These are phyloP conservation scores for Wickerhamiella occidentalis DNA, from an alignment of 805 yeast species.

Conservation along the genomic window DNA sequence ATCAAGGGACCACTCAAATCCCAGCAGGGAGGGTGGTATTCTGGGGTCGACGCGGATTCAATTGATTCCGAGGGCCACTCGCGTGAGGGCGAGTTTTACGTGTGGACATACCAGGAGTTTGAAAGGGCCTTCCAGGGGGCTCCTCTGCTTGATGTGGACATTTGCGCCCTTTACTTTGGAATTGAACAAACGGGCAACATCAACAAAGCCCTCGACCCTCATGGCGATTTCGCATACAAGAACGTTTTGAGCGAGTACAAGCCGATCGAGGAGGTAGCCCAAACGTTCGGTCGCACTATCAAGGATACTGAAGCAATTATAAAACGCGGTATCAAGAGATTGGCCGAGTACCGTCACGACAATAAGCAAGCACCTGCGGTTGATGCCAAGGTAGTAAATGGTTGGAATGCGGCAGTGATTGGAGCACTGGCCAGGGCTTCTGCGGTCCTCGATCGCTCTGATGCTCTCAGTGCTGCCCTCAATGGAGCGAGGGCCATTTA, in stretches of 20 bases:
- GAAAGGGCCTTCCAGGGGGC: slow-evolving; percentile 21
- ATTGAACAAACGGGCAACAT: slow-evolving; percentile 30
- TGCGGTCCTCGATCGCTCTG: slow-evolving; percentile 15
- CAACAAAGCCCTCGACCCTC: slow-evolving; percentile 25
- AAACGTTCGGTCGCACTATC: slow-evolving; percentile 26
- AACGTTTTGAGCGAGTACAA: slow-evolving; percentile 27
- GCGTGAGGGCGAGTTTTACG: slow-evolving; percentile 28
- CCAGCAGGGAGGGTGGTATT: slow-evolving; percentile 23
- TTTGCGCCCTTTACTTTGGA: slow-evolving; percentile 29
- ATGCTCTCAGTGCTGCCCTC: slow-evolving; percentile 23
- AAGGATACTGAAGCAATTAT: slow-evolving; percentile 21
- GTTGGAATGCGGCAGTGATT: slow-evolving; percentile 31
- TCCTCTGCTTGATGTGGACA: slow-evolving; percentile 25
- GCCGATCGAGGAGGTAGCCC: slow-evolving; percentile 24
- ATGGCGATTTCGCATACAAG: slow-evolving; percentile 24
- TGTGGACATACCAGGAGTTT: slow-evolving; percentile 29
- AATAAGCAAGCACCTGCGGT: slow-evolving; percentile 25
- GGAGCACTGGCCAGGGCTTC: slow-evolving; percentile 29
- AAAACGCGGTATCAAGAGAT: slow-evolving; percentile 19
- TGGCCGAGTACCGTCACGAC: slow-evolving; percentile 20
- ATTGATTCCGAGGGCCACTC: slow-evolving; percentile 17
- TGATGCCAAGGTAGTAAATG: slow-evolving; percentile 26
- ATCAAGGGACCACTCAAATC: slow-evolving; percentile 17
- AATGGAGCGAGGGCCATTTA: slow-evolving; percentile 19
- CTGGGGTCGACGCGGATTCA: slow-evolving; percentile 30